A percentile compares a stretch with the other conserved stretches of the same genome.
Evolutionary conservation across 495 filamentous ascomycete genomes (phyloP).

Genomic region (Neurospora sp.): DNA sequence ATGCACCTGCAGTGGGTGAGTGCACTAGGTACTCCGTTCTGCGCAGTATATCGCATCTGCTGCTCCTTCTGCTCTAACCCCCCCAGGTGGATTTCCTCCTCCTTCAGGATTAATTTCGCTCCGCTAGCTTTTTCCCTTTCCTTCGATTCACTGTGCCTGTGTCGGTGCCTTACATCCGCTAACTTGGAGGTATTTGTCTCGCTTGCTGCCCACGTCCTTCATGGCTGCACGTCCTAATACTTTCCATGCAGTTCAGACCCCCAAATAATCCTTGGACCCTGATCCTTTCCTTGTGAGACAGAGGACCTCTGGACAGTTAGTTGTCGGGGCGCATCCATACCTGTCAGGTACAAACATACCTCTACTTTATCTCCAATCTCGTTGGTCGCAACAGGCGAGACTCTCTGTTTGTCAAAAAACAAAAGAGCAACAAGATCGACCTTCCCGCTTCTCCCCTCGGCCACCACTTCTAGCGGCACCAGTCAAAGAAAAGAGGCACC

Average conservation of each 20-base stretch:
- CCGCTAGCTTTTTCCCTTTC: not conserved
- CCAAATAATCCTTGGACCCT: not conserved
- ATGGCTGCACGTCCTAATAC: not conserved
- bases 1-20: not conserved
- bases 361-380: not conserved
- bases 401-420: not conserved
- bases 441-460: not conserved
- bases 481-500: slow-evolving; percentile 2
- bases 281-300: not conserved
- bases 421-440: not conserved
- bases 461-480: not conserved
- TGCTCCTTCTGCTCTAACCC: not conserved
- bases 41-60: not conserved
- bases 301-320: not conserved
- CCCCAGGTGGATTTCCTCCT: not conserved
- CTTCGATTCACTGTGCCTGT: not conserved
- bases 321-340: not conserved
- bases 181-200: not conserved
- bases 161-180: not conserved
- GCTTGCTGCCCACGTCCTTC: not conserved
- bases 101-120: not conserved
- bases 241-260: not conserved
- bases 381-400: not conserved
- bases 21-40: not conserved
- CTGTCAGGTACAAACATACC: not conserved